phyloP scores from a whole-genome alignment of 2,329 filamentous ascomycete genomes.

The Teratosphaeria epicoccoides region DNA sequence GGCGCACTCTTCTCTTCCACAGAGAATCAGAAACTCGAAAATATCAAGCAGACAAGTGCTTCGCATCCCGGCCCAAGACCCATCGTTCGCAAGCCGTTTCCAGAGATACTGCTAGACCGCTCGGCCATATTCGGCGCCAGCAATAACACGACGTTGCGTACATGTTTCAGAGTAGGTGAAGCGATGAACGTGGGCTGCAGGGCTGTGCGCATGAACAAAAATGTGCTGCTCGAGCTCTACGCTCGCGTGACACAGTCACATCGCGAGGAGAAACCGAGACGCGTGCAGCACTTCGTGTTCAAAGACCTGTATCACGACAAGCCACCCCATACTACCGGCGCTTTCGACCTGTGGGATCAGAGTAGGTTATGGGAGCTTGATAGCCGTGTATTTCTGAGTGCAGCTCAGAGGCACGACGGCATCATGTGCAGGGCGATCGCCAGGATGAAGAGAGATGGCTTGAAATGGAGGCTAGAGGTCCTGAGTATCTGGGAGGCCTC shows the following conservation, averaged over 20 bases:
- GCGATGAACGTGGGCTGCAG: conserved; percentile 42
- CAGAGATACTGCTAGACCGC: conserved; percentile 38
- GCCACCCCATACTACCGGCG: conserved; percentile 43
- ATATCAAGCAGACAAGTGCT: background rate
- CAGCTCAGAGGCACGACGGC: conserved; percentile 8
- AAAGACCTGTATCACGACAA: conserved; percentile 50
- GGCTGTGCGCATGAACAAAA: conserved; percentile 38
- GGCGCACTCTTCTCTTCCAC: conserved; percentile 17
- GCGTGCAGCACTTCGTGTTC: conserved; percentile 54
- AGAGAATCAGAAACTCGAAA: conserved; percentile 14
- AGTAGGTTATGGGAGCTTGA: conserved; percentile 34
- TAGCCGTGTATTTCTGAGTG: conserved; percentile 32
- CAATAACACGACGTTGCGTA: conserved; percentile 39
- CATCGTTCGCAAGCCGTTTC: conserved; percentile 45
- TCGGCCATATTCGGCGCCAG: conserved; percentile 46
- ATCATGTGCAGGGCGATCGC: conserved; percentile 41
- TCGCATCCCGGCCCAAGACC: conserved; percentile 22
- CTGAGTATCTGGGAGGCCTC: conserved; percentile 42
- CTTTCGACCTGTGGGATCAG: conserved; percentile 39
- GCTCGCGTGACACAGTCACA: conserved; percentile 49
- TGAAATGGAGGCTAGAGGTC: conserved; percentile 36
- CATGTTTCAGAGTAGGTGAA: conserved; percentile 55
- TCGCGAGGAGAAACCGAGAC: conserved; percentile 34
- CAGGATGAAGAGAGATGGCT: conserved; percentile 35
- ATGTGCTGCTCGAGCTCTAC: conserved; percentile 50